Base-by-base conservation (phyloP, 2,329 filamentous ascomycete species). In the Monascus ruber region DNA sequence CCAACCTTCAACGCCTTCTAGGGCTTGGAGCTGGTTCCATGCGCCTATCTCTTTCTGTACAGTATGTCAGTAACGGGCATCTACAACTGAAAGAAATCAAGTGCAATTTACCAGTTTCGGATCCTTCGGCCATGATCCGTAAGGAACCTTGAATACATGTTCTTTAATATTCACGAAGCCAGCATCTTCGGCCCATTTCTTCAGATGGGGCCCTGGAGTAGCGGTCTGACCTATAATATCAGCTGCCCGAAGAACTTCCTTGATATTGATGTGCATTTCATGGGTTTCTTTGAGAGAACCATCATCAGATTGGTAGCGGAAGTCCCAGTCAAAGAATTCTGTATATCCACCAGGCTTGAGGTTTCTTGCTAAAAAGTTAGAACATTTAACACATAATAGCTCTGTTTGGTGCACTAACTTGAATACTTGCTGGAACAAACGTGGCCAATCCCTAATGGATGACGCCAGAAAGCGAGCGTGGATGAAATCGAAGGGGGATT, bases 101-200 rank as follows among this genome's bases (percentile, higher is more conserved):
- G 6, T 10, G 28, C 6, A 10, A 6, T 3, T 29, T 6, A 29
- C 28, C 17, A 43, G 36, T 9, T 35, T 24, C 24, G 41, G 40
- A 36, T 42, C 34, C 42, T 44, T 45, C 8, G 42, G 44, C 51
- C 50, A 54, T 31, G 42, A 26, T 2, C 47, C 48, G 17, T 48
- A 45, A 1, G 51, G 49, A 26, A 41, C 37, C 37, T 50, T 50
- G 37, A 42, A 50, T 27, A 46, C 40, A 25, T 42, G 32, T 36
- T 50, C 38, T 33, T 39, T 31, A 10, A 49, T 44, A 26, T 50
- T 39, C 6, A 43, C 42, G 40, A 54, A 54, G n/a, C 50, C 51
- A 26, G 43, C 43, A n/a, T 37, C 35, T 32, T 47, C 47, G 6
- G 28, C 28, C 28, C 28, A 29, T 10, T 29, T 29, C 28, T 29